Evolutionary conservation across 2,329 filamentous ascomycete species (phyloP), one percentile per base, ranked within the genome.

Genomic region (Pseudocercospora cruenta): DNA sequence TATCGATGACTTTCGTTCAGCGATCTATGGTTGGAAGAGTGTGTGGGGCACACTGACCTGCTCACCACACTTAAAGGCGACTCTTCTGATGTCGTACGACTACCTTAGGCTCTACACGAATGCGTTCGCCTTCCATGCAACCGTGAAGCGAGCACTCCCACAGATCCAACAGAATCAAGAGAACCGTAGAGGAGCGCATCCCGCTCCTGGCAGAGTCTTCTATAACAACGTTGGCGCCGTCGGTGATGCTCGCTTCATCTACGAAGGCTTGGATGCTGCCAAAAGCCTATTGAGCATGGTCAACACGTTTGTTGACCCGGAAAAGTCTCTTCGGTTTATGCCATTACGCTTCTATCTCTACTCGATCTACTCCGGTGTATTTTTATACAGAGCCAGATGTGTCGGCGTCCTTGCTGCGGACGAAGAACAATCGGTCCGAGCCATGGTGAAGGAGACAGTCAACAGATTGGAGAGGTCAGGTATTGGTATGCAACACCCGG

Each of bases 121-220:
- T 65, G 90, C 90, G 0, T 92, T 92, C 73, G 90, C 90, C 1
- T 92, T 92, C 70, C 90, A 92, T 74, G 90, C 90, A 2, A 90
- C 88, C 0, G 87, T 86, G 22, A 80, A 82, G 24, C 79, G 81
- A 33, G 80, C 80, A 14, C 70, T 82, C 0, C 79, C 80, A 6
- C 72, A 76, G 58, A 72, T 72, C 7, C 72, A 72, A 43, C 66
- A 70, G 58, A 61, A 63, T 7, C 69, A 70, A 47, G 67, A 73
- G 24, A 69, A 60, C 21, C 60, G 69, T 61, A 67, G 67, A 39
- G 65, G 67, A 12, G 58, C 64, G 1, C 70, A 72, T 57, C 62
- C 69, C 6, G 64, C 62, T 28, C 71, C 71, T 1, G 66, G 66
- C 10, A 60, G 67, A 31, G 79, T 83, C 8, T 83, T 84, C 69